Evolutionary conservation across 2,329 filamentous ascomycete species (phyloP), one percentile per base, ranked within the genome.

Genomic region (Sphaceloma murrayae): DNA sequence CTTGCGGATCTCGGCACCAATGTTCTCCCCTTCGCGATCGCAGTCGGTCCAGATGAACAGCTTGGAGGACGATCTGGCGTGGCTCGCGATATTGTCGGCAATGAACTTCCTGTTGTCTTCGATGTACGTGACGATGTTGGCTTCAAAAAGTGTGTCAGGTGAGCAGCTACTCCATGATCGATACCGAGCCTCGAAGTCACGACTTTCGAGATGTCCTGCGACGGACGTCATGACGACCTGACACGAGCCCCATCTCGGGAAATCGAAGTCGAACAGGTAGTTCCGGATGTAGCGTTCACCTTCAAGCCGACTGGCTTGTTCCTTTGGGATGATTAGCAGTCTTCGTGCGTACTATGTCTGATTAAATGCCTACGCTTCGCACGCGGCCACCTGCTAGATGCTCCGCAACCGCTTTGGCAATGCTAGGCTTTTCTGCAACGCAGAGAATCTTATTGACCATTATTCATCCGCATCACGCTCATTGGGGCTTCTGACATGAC

Each of bases 1-100:
- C 43, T 83, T 75, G 33, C 86, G 80, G 49, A 98, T 89, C 61
- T 98, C 89, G 29, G 82, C 74, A 5, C 91, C 91, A 53, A 98
- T 98, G 58, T 96, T 84, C 62, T 98, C 91, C 26, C 91, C 91
- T 70, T 98, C 91, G 45, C 88, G 79, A 69, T 98, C 91, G 63
- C 91, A 96, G 72, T 98, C 91, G 1, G 91, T 98, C 91, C 91
- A 98, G 54, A 98, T 95, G 62, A 93, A 89, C 22, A 98, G 70
- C 9, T 80, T 77, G 45, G 72, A 75, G n/a, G 79, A 73, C 58
- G 75, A 74, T 48, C 74, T 74, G 13, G 91, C 89, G 61, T 94
- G 81, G 1, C 74, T 67, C 53, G 81, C 76, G 56, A 98, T 91
- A 58, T 98, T 98, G 22, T 79, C 73, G 7, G 88, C 87, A 50